Conservation (phyloP, 805 yeast species). For the Grigorovia transvaalensis region DNA sequence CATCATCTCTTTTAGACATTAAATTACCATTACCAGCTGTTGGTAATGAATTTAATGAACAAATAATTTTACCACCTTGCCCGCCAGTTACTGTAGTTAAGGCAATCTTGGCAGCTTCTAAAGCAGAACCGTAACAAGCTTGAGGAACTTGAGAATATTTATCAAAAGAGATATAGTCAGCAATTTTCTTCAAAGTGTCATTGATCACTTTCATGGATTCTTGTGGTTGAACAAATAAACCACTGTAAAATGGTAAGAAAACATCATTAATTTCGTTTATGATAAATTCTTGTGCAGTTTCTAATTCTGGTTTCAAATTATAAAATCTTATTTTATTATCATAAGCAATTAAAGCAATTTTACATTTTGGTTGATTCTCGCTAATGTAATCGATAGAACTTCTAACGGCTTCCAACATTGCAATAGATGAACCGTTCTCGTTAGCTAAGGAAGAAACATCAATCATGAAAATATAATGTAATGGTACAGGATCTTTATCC, state of each 20-base stretch:
- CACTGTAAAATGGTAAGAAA: conserved; percentile 69
- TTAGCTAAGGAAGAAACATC: conserved; percentile 57
- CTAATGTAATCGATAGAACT: conserved; percentile 34
- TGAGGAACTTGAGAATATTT: conserved; percentile 31
- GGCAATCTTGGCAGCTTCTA: conserved; percentile 55
- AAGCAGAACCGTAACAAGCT: conserved; percentile 71
- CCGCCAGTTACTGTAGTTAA: conserved; percentile 36
- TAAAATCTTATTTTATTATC: conserved; percentile 66
- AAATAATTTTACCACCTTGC: conserved; percentile 80
- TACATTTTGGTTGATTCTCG: conserved; percentile 32
- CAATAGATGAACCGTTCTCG: conserved; percentile 41
- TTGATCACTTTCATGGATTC: conserved; percentile 57
- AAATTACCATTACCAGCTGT: conserved; percentile 72
- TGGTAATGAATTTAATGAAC: conserved; percentile 60
- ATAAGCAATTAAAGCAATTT: conserved; percentile 64
- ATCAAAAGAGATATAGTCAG: conserved; percentile 29
- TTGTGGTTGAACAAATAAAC: conserved; percentile 70
- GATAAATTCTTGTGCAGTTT: conserved; percentile 47
- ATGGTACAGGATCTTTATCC: conserved; percentile 33
- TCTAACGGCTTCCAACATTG: conserved; percentile 63
- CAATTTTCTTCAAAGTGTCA: conserved; percentile 45
- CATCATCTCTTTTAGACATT: conserved; percentile 31
- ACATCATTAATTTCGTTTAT: conserved; percentile 49
- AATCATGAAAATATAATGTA: conserved; percentile 63
- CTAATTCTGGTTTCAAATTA: conserved; percentile 48